Base-by-base conservation (phyloP, 1,284 basidiomycete genomes). In the Somion occarium region DNA sequence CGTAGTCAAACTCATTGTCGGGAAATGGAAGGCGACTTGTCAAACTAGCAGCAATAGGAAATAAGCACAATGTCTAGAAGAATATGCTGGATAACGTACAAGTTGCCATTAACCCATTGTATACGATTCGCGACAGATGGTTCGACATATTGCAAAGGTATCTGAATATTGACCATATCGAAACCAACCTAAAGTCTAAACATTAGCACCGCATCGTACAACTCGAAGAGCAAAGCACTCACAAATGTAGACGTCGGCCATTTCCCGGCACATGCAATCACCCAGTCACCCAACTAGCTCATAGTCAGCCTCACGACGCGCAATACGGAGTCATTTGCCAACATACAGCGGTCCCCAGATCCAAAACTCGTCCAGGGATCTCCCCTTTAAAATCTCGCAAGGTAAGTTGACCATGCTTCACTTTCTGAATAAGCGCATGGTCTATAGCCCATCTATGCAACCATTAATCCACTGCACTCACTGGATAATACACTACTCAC, bases 231-330 rank as follows among this genome's bases (percentile, higher is more conserved):
- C 18, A 41, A 44, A 30, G 27, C 25, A 70, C 82, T 48, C 62
- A 85, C 83, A 55, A 87, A 81, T 53, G 79, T 69, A 54, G 78
- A 79, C 19, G 75, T 60, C n/a, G 77, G 73, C 82, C 83, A 86
- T 60, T 79, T 72, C 57, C 79, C 82, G n/a, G 85, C 82, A 22
- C 85, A 82, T 57, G 85, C 80, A 49, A 87, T 66, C 19, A 84
- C 68, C 85, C 84, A 87, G 26, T 74, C 74, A 11, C 84, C 85
- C 22, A 76, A 75, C 83, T 85, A 19, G n/a, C 30, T 18, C 58
- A 22, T 53, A 38, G 15, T 9, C 18, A 20, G 22, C 38, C 11
- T n/a, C n/a, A n/a, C n/a, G n/a, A n/a, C n/a, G n/a, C n/a, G n/a
- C n/a, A n/a, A n/a, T n/a, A n/a, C n/a, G n/a, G n/a, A n/a, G n/a